Conservation (phyloP, 2,329 filamentous ascomycete species). For the Fusarium newnesense region DNA sequence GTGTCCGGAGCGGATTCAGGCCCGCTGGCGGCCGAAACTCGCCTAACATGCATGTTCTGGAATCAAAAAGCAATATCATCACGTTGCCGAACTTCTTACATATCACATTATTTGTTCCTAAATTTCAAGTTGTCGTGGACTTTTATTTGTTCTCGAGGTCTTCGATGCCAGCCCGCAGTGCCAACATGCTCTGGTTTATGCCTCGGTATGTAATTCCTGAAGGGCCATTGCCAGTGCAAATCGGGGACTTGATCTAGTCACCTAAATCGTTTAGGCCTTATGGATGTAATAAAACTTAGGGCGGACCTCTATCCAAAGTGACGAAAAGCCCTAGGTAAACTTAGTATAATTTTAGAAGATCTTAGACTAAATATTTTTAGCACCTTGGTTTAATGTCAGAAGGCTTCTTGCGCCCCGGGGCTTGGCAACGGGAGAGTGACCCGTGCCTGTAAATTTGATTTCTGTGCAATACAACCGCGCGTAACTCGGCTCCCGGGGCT, state of each 20-base stretch:
- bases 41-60: neutral
- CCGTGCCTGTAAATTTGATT: neutral
- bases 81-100: accelerated
- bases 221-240: too few species aligned
- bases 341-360: too few species aligned
- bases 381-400: too few species aligned
- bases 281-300: too few species aligned
- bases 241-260: neutral
- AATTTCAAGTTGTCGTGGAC: neutral
- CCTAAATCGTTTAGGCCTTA: neutral
- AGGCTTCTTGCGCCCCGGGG: too few species aligned
- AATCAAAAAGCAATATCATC: neutral
- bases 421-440: neutral
- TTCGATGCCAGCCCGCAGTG: neutral
- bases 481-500: neutral
- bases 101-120: accelerated
- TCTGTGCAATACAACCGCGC: neutral
- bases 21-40: neutral
- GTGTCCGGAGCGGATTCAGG: neutral
- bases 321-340: too few species aligned
- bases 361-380: too few species aligned
- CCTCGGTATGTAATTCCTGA: accelerated
- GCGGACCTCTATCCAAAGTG: too few species aligned
- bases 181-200: accelerated
- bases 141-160: too few species aligned